Base-by-base conservation (phyloP, 306 rosid species). In the Quercus wislizeni region DNA sequence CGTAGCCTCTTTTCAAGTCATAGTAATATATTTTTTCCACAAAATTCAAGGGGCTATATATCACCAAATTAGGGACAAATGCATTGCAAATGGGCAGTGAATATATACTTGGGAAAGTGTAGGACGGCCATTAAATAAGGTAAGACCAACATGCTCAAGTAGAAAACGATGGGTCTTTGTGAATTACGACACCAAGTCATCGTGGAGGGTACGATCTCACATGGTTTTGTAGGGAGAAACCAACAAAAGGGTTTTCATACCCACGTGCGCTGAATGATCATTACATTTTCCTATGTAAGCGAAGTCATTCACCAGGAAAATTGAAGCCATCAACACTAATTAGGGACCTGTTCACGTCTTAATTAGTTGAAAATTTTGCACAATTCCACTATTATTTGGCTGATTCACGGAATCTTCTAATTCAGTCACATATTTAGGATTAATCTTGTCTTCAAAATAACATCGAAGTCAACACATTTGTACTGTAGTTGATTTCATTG, bases 101-200 rank as follows among this genome's bases (percentile, higher is more conserved):
- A 62, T 14, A 19, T 5, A 19, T 33, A 5, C 4, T 31, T 30
- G 61, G 63, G 28, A 56, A 71, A 51, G 33, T 2, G 31, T 13
- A 56, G 65, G 61, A 83, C 14, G 80, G 83, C 30, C 62, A 73
- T 35, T 72, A 74, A 82, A 80, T 79, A 35, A 73, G 61, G 82
- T 19, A 82, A 82, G 87, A 86, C 92, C 87, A 86, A 89, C 87
- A 89, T 89, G 86, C 92, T 78, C 71, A 6, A 28, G 18, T 64
- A 75, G 91, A 88, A 81, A 90, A 83, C 51, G 87, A 88, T 73
- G 69, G 75, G 81, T 83, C 74, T 31, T 59, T 56, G 76, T 75
- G 83, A 80, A 21, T 78, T 70, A 78, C 78, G 83, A 76, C 76
- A 84, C 83, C 69, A 56, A 76, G 62, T 75, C 78, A 69, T 21